Base-by-base conservation (phyloP, 2,329 filamentous ascomycete genomes). In the Aspergillus proliferans region DNA sequence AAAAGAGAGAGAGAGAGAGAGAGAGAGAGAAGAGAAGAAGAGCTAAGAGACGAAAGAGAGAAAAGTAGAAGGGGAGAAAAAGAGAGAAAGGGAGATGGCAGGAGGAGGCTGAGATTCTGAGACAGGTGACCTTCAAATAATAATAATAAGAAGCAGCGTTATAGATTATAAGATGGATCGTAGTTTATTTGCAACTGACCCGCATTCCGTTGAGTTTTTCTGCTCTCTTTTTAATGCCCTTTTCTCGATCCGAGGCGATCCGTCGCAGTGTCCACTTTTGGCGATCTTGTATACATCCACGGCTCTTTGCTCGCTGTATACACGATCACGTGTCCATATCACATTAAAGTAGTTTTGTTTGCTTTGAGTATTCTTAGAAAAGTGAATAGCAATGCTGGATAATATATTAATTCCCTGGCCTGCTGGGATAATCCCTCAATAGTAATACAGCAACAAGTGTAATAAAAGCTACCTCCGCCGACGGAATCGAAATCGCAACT, bases 401-500 rank as follows among this genome's bases (percentile, higher is more conserved):
- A 36, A 18, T 15, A 3, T 3, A 36, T 36, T n/a, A 9, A 36
- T 36, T 8, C n/a, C 33, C 34, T 36, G 15, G 34, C 34, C 15
- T n/a, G 34, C 34, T 7, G 6, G 34, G 34, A n/a, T 18, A n/a
- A 36, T n/a, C 34, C 14, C 15, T 7, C 34, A 36, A 36, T 36
- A 36, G 14, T 15, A n/a, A 36, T 36, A 36, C 14, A n/a, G 15
- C 34, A 36, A 36, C 6, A 36, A 18, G n/a, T 36, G 15, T 36
- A 18, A 18, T 36, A 18, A 36, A 36, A 18, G 14, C 44, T 45
- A 58, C 43, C 70, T 69, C 58, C 71, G 72, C 51, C 76, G 69
- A 55, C 74, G 73, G 55, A 83, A 82, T 47, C 76, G 71, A 56
- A 81, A 80, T 28, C 76, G 77, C 50, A 76, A 68, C 53, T 77